Percentiles rank a stretch among this genome's conserved stretches.
Conservation (phyloP, 768 basidiomycete species). For the Phanerochaete carnosa region DNA sequence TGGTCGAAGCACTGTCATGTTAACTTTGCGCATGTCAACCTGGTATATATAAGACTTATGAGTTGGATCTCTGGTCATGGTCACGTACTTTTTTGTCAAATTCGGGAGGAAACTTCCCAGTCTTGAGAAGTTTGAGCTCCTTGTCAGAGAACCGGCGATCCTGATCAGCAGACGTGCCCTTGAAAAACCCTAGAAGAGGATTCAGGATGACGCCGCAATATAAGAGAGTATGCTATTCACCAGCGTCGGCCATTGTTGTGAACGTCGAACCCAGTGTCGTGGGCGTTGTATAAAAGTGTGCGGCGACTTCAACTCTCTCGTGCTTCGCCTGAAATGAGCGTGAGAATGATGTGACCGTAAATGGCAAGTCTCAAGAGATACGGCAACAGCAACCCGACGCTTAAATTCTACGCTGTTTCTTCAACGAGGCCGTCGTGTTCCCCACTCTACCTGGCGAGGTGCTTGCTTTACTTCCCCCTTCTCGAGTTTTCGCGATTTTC, state of each 20-base stretch:
- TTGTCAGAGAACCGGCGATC: conserved; percentile 95
- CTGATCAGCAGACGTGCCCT: conserved; percentile 87
- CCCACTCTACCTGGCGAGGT: too few species aligned
- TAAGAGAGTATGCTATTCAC: conserved; percentile 6
- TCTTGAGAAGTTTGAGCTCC: conserved; percentile 83
- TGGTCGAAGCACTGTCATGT: conserved; percentile 84
- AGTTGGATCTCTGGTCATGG: not conserved
- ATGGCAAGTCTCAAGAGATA: not conserved
- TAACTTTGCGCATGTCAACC: conserved; percentile 97
- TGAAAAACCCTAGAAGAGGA: conserved; percentile 63
- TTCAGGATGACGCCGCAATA: not conserved
- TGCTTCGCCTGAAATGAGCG: not conserved
- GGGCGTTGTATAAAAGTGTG: not conserved
- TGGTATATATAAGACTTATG: conserved; percentile 21
- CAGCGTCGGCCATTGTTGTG: conserved; percentile 26
- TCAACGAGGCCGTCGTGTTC: too few species aligned
- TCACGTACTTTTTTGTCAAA: conserved; percentile 78
- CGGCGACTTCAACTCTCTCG: not conserved
- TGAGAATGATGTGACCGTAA: not conserved
- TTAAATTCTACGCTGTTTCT: not conserved
- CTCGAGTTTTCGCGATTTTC: too few species aligned
- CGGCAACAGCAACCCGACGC: not conserved
- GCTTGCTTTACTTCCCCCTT: not conserved
- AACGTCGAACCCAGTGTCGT: not conserved
- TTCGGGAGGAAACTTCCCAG: conserved; percentile 86